Base-by-base conservation (phyloP, 371 early-diverging fungal genomes). In the Mortierella polycephala region DNA sequence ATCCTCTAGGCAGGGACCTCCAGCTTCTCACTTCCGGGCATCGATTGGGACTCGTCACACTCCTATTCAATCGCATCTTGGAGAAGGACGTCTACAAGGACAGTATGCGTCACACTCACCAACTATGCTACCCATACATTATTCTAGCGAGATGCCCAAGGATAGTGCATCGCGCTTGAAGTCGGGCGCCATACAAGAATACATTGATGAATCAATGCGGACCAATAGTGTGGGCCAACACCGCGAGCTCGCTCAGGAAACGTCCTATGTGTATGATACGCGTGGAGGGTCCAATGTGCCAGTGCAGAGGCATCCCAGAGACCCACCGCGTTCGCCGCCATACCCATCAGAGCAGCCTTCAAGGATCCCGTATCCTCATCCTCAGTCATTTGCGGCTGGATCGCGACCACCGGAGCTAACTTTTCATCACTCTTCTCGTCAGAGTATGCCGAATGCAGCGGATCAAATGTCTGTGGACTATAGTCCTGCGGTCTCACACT, bases 351-450 rank as follows among this genome's bases (percentile, higher is more conserved):
- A 58, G 7, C 58, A 57, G 2, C 37, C n/a, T 49, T 10, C 21
- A 39, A 45, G 56, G 20, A 18, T 20, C 2, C 20, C 51, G 4
- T 30, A 30, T 44, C 10, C 64, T 41, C 66, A 59, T 1, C 12
- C 30, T n/a, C 60, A 50, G 54, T 37, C 53, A 8, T 66, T 53
- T 41, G n/a, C 42, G 8, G 2, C 55, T 41, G 41, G 56, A 40
- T 0, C 14, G 5, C 14, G 46, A 13, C 3, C 46, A 1, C n/a
- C 37, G 0, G 67, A 67, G 16, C 1, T 55, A 16, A 7, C 30
- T 2, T 60, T 53, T n/a, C 8, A 55, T 11, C 49, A 60, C 40
- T n/a, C 60, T 45, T 16, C 60, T 16, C 67, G 60, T 12, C 67
- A 58, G 14, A 49, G 54, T 18, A 60, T 60, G 21, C 7, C 62